A percentile compares a stretch with the other conserved stretches of the same genome.
Evolutionary conservation across 768 basidiomycete genomes (phyloP).

Genomic region (Kwoniella mangroviensis): DNA sequence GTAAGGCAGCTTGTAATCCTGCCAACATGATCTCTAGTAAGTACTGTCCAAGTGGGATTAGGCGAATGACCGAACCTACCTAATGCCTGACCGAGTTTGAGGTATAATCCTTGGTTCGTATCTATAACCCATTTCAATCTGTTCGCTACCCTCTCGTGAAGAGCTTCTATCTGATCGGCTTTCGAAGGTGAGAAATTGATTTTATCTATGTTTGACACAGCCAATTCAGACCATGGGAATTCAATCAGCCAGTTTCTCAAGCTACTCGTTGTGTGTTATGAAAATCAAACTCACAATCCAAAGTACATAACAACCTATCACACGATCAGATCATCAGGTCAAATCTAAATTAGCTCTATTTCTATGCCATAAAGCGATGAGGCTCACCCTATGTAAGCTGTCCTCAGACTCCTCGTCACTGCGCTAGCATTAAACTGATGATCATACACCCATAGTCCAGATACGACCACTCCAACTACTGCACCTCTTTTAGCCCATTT

Average conservation of each 20-base stretch:
- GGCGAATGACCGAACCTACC: conserved; percentile 28
- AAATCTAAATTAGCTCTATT: neutral
- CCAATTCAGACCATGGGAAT: neutral
- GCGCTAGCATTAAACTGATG: conserved; percentile 67
- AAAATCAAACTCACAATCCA: conserved; percentile 50
- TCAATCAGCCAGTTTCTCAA: neutral
- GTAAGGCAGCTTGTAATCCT: conserved; percentile 80
- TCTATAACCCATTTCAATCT: conserved; percentile 74
- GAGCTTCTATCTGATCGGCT: conserved; percentile 71
- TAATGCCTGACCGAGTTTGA: conserved; percentile 55
- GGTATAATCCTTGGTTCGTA: conserved; percentile 69
- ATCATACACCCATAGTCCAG: conserved; percentile 62
- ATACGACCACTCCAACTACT: conserved; percentile 58
- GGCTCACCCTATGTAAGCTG: conserved; percentile 63
- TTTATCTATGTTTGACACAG: conserved; percentile 71
- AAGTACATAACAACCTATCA: conserved; percentile 46
- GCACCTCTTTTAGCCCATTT: conserved; percentile 37
- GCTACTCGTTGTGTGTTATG: neutral
- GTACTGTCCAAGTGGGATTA: conserved; percentile 2
- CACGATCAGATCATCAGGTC: conserved; percentile 5
- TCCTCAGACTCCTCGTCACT: conserved; percentile 64
- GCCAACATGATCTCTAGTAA: conserved; percentile 66
- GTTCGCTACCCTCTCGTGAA: conserved; percentile 83
- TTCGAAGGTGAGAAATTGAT: conserved; percentile 75
- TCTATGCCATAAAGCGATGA: conserved; percentile 4